Evolutionary conservation across 371 early-diverging fungal genomes (phyloP).

Genomic region (Mucor mucedo): DNA sequence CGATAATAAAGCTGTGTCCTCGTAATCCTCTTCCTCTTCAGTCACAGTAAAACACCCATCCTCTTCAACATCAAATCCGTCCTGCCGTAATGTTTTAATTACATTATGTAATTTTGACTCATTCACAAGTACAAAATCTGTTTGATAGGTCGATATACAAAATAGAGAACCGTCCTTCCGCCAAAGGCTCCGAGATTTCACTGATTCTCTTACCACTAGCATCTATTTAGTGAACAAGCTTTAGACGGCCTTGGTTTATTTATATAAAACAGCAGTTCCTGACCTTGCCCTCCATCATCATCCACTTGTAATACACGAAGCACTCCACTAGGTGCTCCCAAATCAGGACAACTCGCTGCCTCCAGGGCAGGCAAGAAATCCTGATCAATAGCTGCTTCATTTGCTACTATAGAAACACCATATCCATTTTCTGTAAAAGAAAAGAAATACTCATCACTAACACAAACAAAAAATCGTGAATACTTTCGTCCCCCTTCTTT

Average conservation of each 20-base stretch:
- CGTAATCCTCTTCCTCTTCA: not conserved
- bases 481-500: not conserved
- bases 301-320: constrained; percentile 68
- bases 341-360: constrained; percentile 29
- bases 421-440: constrained; percentile 67
- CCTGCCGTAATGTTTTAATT: constrained; percentile 44
- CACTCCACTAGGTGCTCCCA: constrained; percentile 44
- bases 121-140: constrained; percentile 66
- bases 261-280: not conserved
- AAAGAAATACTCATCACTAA: constrained; percentile 58
- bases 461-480: not conserved
- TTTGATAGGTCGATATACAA: constrained; percentile 66
- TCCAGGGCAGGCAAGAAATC: constrained; percentile 44
- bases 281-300: constrained; percentile 57
- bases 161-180: constrained; percentile 58
- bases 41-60: not conserved
- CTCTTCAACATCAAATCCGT: constrained; percentile 42
- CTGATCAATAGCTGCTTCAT: constrained; percentile 41
- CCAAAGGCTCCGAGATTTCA: constrained; percentile 62
- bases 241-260: not conserved
- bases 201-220: constrained; percentile 63
- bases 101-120: constrained; percentile 54
- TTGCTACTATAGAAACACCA: constrained; percentile 65
- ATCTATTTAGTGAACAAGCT: constrained; percentile 31
- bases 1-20: not conserved